Percentiles rank a stretch among this genome's conserved stretches.
phyloP scores from a whole-genome alignment of 2,329 filamentous ascomycete species.

The Hirsutella minnesotensis region DNA sequence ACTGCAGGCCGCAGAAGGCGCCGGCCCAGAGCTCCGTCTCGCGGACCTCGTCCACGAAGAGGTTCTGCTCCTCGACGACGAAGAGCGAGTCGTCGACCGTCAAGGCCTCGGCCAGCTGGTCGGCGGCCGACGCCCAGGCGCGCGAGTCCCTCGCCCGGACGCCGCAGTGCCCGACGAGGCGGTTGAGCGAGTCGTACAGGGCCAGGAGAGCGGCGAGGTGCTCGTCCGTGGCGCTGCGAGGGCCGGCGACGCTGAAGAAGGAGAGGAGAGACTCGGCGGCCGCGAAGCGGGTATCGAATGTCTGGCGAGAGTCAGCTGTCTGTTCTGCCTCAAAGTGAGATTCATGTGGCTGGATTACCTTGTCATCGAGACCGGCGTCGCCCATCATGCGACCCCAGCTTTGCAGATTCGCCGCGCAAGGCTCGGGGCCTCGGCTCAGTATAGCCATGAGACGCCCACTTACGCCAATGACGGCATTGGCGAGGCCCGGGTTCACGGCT shows the following conservation, averaged over 20 bases:
- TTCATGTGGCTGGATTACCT: conserved; percentile 19
- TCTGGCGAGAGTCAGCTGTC: conserved; percentile 22
- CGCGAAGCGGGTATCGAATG: conserved; percentile 53
- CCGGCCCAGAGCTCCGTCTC: conserved; percentile 60
- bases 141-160: conserved; percentile 4
- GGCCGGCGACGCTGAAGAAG: conserved; percentile 25
- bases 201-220: conserved; percentile 49
- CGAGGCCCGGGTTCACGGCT: conserved; percentile 33
- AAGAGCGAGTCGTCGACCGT: conserved; percentile 61
- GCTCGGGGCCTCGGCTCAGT: conserved; percentile 11
- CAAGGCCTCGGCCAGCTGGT: conserved; percentile 33
- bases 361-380: conserved; percentile 33
- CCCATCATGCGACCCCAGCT: conserved; percentile 40
- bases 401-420: conserved; percentile 11
- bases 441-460: conserved; percentile 33
- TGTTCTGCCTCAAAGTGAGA: neutral
- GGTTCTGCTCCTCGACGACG: conserved; percentile 80
- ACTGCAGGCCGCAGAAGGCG: conserved; percentile 26
- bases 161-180: conserved; percentile 23
- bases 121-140: conserved; percentile 16
- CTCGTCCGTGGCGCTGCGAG: conserved; percentile 13
- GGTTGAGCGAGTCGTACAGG: conserved; percentile 63
- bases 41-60: conserved; percentile 75
- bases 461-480: conserved; percentile 34
- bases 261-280: conserved; percentile 42